phyloP scores from a whole-genome alignment of 2,329 filamentous ascomycete genomes.

The Pseudocercospora eumusae region DNA sequence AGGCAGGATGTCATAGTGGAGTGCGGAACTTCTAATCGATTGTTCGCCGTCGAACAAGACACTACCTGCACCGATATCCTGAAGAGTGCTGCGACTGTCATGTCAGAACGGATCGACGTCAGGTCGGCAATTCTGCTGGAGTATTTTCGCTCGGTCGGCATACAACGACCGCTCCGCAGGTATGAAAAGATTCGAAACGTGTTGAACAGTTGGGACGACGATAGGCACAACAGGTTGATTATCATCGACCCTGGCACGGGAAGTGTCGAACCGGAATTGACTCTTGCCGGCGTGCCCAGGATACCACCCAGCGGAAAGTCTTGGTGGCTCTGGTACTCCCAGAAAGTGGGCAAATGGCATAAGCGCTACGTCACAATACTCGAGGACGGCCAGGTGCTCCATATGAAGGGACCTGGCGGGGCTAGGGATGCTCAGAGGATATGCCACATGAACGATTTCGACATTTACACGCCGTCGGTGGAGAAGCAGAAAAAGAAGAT shows the following conservation, averaged over 20 bases:
- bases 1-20: conserved; percentile 73
- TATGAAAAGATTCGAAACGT: conserved; percentile 87
- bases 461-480: conserved; percentile 78
- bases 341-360: conserved; percentile 81
- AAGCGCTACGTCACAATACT: conserved; percentile 78
- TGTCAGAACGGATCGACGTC: conserved; percentile 65
- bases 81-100: conserved; percentile 62
- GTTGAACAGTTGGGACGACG: conserved; percentile 88
- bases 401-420: conserved; percentile 68
- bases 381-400: conserved; percentile 68
- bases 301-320: conserved; percentile 66
- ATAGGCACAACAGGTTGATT: conserved; percentile 72
- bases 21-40: conserved; percentile 68
- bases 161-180: conserved; percentile 78
- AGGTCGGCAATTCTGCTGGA: conserved; percentile 73
- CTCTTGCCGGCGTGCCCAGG: conserved; percentile 63
- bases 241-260: conserved; percentile 61
- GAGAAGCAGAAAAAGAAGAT: conserved; percentile 68
- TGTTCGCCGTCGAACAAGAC: conserved; percentile 70
- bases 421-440: conserved; percentile 69
- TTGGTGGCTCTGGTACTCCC: conserved; percentile 76
- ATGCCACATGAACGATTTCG: conserved; percentile 88
- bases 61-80: conserved; percentile 77
- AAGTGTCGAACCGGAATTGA: conserved; percentile 61
- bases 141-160: conserved; percentile 70